Evolutionary conservation across 139 green algal species (phyloP).

Genomic region (Chlamydomonas schloesseri): DNA sequence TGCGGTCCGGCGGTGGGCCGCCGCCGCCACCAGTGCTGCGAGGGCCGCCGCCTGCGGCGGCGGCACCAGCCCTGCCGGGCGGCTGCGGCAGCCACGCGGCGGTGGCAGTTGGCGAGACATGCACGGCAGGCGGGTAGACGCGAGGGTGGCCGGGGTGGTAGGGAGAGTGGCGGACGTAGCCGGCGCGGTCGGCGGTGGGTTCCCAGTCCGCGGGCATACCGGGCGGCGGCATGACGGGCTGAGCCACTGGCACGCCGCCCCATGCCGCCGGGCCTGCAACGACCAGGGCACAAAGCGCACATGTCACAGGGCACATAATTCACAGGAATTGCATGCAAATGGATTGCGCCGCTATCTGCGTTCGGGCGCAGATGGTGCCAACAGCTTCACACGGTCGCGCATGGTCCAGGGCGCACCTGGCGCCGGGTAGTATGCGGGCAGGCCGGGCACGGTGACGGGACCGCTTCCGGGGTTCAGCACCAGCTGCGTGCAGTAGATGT

Average conservation of each 20-base stretch:
- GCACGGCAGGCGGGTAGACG: neutral
- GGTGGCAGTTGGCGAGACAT: neutral
- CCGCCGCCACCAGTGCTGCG: neutral
- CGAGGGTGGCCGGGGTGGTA: neutral
- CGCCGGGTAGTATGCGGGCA: slow-evolving; percentile 5
- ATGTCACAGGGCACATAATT: no score
- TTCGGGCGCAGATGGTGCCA: no score
- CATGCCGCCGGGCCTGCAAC: slow-evolving; percentile 7
- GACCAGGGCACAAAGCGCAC: no score
- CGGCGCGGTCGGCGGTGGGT: neutral
- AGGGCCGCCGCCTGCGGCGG: neutral
- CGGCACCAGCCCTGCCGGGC: neutral
- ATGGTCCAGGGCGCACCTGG: neutral
- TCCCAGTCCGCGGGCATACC: neutral
- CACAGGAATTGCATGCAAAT: no score
- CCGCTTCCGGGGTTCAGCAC: slow-evolving; percentile 25
- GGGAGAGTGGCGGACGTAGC: neutral
- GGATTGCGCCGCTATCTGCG: no score
- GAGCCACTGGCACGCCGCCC: neutral
- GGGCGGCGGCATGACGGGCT: neutral
- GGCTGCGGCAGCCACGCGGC: slow-evolving; percentile 8
- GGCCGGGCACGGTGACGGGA: slow-evolving; percentile 7
- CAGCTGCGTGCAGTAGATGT: slow-evolving; percentile 43
- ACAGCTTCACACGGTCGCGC: no score
- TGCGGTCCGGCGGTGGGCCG: no score